Evolutionary conservation across 2,329 filamentous ascomycete species (phyloP).

Genomic region (Talaromyces islandicus): DNA sequence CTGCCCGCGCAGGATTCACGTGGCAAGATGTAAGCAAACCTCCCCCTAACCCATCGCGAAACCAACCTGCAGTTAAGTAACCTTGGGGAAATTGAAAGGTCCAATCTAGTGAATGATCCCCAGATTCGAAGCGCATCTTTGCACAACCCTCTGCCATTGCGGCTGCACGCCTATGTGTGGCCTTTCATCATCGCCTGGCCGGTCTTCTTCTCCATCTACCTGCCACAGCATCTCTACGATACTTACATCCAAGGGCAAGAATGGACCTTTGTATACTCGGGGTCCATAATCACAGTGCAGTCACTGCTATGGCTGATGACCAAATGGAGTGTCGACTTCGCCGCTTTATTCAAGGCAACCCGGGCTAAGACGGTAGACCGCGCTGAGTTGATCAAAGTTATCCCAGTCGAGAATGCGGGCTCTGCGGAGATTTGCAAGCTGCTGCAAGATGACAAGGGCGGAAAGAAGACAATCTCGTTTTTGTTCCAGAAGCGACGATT

Average conservation of each 20-base stretch:
- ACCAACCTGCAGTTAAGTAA: conserved; percentile 5
- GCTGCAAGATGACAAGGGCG: conserved; percentile 66
- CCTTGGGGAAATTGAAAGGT: conserved; percentile 41
- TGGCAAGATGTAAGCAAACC: conserved; percentile 12
- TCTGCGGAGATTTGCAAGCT: conserved; percentile 80
- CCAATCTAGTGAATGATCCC: conserved; percentile 81
- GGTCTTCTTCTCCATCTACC: conserved; percentile 80
- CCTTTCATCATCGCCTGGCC: conserved; percentile 92
- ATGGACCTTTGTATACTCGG: conserved; percentile 96
- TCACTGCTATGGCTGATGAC: conserved; percentile 90
- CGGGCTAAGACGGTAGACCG: conserved; percentile 63
- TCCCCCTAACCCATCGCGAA: not conserved
- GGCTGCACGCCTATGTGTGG: conserved; percentile 85
- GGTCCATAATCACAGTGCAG: conserved; percentile 80
- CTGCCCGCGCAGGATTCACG: conserved; percentile 7
- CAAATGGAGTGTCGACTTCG: conserved; percentile 91
- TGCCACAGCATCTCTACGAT: conserved; percentile 77
- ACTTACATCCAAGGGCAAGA: conserved; percentile 88
- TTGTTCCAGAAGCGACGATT: conserved; percentile 98
- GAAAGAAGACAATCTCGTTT: conserved; percentile 75
- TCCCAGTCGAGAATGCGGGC: conserved; percentile 84
- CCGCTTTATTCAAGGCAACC: conserved; percentile 72
- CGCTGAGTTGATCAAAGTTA: conserved; percentile 84
- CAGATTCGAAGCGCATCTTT: conserved; percentile 86
- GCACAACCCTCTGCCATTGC: conserved; percentile 74